Evolutionary conservation across 306 rosid species (phyloP).

Genomic region (Inga laurina): DNA sequence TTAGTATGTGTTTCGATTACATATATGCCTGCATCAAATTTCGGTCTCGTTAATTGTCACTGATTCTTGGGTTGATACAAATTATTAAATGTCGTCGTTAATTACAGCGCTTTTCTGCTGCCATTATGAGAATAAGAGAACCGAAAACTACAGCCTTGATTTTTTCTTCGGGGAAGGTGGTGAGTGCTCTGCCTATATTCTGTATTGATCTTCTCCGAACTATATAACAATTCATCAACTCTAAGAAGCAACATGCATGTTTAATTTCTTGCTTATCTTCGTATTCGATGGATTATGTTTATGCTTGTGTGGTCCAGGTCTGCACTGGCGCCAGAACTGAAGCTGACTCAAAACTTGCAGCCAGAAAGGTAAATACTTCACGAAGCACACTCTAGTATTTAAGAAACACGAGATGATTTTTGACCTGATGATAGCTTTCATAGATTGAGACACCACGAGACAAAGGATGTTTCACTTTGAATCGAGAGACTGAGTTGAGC

Average conservation of each 20-base stretch:
- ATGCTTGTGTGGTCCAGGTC: slow-evolving; percentile 41
- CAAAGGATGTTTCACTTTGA: neutral
- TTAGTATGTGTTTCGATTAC: neutral
- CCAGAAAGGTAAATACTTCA: slow-evolving; percentile 57
- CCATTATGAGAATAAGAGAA: slow-evolving; percentile 75
- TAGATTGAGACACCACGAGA: too few relatives aligned
- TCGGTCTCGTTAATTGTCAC: neutral
- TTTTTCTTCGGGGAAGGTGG: slow-evolving; percentile 76
- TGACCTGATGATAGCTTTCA: neutral
- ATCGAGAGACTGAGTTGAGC: neutral
- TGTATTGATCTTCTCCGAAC: neutral
- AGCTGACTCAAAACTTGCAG: slow-evolving; percentile 66
- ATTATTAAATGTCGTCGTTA: neutral
- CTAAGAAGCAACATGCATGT: neutral
- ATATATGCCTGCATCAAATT: neutral
- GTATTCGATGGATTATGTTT: neutral
- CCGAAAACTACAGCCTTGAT: slow-evolving; percentile 79
- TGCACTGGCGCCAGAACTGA: slow-evolving; percentile 76
- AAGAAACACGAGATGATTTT: neutral
- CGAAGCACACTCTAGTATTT: neutral
- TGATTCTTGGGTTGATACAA: neutral
- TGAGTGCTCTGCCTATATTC: slow-evolving; percentile 28
- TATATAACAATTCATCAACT: neutral
- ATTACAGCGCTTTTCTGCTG: slow-evolving; percentile 76
- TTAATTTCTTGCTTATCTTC: neutral